Evolutionary conservation across 2,329 filamentous ascomycete species (phyloP), one percentile per base, ranked within the genome.

Genomic region (Myriosclerotinia curreyana): DNA sequence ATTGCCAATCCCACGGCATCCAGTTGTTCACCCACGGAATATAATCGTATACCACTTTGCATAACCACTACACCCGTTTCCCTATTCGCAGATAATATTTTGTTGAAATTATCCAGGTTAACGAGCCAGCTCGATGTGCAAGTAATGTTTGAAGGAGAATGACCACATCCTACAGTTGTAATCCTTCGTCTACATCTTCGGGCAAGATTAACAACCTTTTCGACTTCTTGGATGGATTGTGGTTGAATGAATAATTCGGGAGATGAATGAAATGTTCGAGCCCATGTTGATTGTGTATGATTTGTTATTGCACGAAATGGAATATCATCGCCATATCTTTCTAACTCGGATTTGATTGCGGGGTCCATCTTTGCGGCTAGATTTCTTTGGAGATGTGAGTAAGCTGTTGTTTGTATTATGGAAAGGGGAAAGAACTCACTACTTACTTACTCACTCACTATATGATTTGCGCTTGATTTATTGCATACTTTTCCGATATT

Each of bases 111-210:
- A 79, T 99, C 95, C 66, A 99, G 85, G 75, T 97, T 98, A 70
- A 98, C 81, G 74, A 97, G 87, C 95, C 95, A 98, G 68, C 90
- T 91, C 20, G 91, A 95, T 6, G 93, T 96, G 77, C 92, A 96
- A 5, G 94, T 98, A 51, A 99, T 79, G 73, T 94, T 89, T 68
- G 90, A 96, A 9, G 94, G 95, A 62, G 93, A 97, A 79, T 99
- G 94, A 64, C 88, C 92, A 71, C 90, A 94, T 66, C 95, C 94
- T n/a, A 93, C 89, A 7, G 90, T 90, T 44, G 93, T 89, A 65
- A 99, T 79, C 66, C 92, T 88, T 54, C 91, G 87, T 50, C 92
- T 86, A 77, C 90, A 95, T 77, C 82, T 84, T 65, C 90, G 88
- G 7, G 95, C 95, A 28, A 97, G 83, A 50, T 83, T 87, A 67